These are phyloP conservation scores for Protea cynaroides DNA, from an alignment of 164 flowering plant genomes.

Conservation along the genomic window DNA sequence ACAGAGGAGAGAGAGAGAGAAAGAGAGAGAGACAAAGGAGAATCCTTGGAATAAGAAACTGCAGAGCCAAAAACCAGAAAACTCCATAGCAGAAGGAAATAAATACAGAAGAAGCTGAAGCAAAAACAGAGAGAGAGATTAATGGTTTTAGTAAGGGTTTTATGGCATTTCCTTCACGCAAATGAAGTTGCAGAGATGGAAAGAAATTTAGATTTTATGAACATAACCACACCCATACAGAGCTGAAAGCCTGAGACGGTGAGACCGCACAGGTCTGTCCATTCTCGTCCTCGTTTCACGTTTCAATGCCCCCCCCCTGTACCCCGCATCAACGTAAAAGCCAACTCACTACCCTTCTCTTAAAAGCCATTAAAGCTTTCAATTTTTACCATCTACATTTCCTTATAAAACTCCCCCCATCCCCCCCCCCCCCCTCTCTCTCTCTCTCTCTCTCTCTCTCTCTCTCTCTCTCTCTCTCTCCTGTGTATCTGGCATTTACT, in stretches of 20 bases:
- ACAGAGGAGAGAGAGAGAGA: not conserved
- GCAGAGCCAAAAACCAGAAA: not conserved
- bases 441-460: not conserved
- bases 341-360: not conserved
- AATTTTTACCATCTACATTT: not conserved
- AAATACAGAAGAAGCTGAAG: no score
- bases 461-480: not conserved
- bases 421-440: no score
- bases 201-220: not conserved
- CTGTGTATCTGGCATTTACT: not conserved
- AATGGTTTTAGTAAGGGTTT: not conserved
- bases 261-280: not conserved
- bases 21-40: not conserved
- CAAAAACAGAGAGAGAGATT: no score
- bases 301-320: not conserved
- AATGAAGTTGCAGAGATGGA: not conserved
- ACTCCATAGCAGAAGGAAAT: not conserved
- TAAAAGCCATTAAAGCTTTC: not conserved
- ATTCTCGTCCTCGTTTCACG: not conserved
- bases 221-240: no score
- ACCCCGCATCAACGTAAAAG: constrained; percentile 1
- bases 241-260: no score
- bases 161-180: not conserved
- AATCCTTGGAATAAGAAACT: not conserved
- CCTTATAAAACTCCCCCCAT: not conserved